Evolutionary conservation across 1,284 basidiomycete genomes (phyloP), one percentile per base, ranked within the genome.

Genomic region (Coniferiporia weirii): DNA sequence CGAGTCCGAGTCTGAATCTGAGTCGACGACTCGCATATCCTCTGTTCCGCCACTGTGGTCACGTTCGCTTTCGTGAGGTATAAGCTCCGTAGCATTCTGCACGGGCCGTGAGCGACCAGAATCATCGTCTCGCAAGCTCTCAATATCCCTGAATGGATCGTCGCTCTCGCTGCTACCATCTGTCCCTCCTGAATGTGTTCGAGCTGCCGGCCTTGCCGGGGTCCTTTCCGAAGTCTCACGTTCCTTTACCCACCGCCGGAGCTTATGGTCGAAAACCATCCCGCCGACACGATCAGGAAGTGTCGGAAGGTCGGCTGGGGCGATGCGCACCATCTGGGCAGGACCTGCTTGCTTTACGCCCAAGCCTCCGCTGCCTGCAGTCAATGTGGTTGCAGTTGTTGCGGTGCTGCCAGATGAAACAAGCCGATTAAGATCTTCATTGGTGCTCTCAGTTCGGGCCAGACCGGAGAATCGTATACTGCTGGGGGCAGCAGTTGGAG

Each of bases 111-210:
- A 36, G 36, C 59, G 38, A 40, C 48, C 47, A 35, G 76, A 73
- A 55, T 75, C 76, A 20, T 87, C 87, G 61, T 87, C 88, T 38
- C 78, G 74, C 66, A 93, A 70, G 65, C 91, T 93, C 68, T 95
- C 93, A 60, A 95, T 88, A 64, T 93, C 92, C 50, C 82, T 82
- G 72, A 95, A 95, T 17, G 89, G 87, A 73, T 93, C 93, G 63
- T 89, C 90, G 66, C 88, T 93, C 59, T 81, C 81, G 62, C 70
- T 76, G 19, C 44, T 48, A 57, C 69, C 61, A 19, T 65, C 64
- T 50, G 69, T 64, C 52, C 65, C 67, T 55, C 67, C 66, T 15
- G 50, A n/a, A 34, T 40, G 40, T 10, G 52, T 53, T 20, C 22
- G 58, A 38, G 50, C 12, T 6, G 49, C 35, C n/a, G 20, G 35